Base-by-base conservation (phyloP, 2,329 filamentous ascomycete species). In the Coniosporium tulheliwenetii region DNA sequence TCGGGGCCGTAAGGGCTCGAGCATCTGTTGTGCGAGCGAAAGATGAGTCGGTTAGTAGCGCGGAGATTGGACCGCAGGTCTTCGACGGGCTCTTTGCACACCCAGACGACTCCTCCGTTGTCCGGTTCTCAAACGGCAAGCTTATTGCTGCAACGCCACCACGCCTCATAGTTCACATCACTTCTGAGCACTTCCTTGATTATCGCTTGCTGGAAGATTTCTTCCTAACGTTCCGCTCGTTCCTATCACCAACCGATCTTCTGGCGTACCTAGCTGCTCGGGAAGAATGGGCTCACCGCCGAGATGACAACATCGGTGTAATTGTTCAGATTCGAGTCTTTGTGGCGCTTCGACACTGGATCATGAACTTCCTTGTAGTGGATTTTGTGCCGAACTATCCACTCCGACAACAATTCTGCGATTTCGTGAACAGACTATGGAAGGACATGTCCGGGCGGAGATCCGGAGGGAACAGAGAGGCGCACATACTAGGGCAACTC, bases 141-240 rank as follows among this genome's bases (percentile, higher is more conserved):
- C 87, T 98, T 14, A 80, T 79, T 29, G 91, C 91, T 30, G 91
- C 91, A 10, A 95, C 86, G 0, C 86, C 89, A 1, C 79, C 87
- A 2, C 80, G 91, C 10, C 76, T 98, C 32, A 84, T 98, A 39
- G 87, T 89, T 10, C 87, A 98, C 61, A 95, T 98, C 47, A 96
- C 91, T 0, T 96, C 91, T 1, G 85, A 91, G 12, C 86, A 78
- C 39, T 95, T 96, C 56, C 76, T 98, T 53, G 89, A 98, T 58
- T 98, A 98, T 57, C 89, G 96, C 53, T 71, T 98, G 5, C 75
- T 98, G 4, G 96, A 91, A 1, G 91, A 98, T 59, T 98, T 98
- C 62, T 98, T 98, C 54, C 73, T 98, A 15, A 96, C 91, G 0
- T 98, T 85, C 54, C 83, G 91, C 38, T 75, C 82, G 2, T 98